Conservation (phyloP, 257 asterid species). For the Solanum chilense region DNA sequence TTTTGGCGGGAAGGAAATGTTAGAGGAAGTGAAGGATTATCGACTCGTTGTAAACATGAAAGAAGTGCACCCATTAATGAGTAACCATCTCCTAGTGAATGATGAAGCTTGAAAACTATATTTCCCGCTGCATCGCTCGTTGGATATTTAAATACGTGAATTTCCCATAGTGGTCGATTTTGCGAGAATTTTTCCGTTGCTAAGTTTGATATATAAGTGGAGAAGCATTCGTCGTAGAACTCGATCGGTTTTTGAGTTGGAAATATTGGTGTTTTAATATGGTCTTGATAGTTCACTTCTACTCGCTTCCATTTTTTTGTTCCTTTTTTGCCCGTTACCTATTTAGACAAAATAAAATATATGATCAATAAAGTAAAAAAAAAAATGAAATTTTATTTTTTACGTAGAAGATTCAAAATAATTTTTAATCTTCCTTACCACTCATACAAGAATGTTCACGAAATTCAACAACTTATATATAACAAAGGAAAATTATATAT, state of each 20-base stretch:
- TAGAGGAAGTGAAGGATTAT: constrained; percentile 38
- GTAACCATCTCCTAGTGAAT: constrained; percentile 68
- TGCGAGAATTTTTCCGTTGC: constrained; percentile 23
- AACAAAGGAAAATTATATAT: no score
- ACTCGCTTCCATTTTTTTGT: constrained; percentile 51
- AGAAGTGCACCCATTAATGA: constrained; percentile 75
- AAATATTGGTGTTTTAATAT: constrained; percentile 25
- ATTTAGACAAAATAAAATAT: not conserved
- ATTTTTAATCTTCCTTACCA: not conserved
- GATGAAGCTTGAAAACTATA: constrained; percentile 51
- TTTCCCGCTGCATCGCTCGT: constrained; percentile 33
- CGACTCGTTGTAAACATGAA: constrained; percentile 52
- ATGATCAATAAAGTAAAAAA: not conserved
- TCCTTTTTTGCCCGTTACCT: constrained; percentile 42
- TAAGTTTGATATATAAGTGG: constrained; percentile 36
- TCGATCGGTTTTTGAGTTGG: constrained; percentile 18
- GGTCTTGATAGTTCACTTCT: constrained; percentile 36
- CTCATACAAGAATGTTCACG: no score
- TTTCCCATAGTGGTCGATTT: constrained; percentile 57
- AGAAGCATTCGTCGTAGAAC: constrained; percentile 31
- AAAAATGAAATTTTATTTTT: no score
- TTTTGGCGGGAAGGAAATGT: constrained; percentile 33
- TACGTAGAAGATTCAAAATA: no score
- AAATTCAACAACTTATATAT: no score
- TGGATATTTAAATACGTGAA: constrained; percentile 55